Evolutionary conservation across 208 protist species (phyloP).

Genomic region (Acanthamoeba comandoni): DNA sequence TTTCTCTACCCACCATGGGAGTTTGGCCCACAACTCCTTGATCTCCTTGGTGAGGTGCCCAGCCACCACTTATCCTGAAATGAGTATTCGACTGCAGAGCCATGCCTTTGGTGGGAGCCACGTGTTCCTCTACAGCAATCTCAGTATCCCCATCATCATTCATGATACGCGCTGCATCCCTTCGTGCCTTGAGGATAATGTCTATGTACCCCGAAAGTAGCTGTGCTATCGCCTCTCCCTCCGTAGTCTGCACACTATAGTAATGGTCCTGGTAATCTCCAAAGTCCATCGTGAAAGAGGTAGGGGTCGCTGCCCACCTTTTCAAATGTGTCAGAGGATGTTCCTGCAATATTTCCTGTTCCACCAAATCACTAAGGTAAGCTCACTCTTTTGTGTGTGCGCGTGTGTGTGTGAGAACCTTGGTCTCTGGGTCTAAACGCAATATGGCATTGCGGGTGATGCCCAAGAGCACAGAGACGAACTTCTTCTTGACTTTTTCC

Average conservation of each 20-base stretch:
- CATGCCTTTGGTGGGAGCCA: not conserved
- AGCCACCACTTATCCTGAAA: too few relatives aligned
- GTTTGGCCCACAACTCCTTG: too few relatives aligned
- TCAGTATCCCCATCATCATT: conserved; percentile 41
- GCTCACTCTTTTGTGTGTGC: too few relatives aligned
- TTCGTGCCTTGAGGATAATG: conserved; percentile 83
- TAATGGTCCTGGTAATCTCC: conserved; percentile 87
- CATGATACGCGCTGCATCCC: conserved; percentile 49
- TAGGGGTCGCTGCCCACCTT: conserved; percentile 85
- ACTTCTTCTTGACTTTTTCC: conserved; percentile 83
- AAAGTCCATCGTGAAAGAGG: conserved; percentile 89
- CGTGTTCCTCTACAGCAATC: conserved; percentile 57
- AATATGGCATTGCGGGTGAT: conserved; percentile 87
- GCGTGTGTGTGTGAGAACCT: conserved; percentile 63
- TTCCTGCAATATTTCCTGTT: conserved; percentile 71
- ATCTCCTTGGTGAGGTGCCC: too few relatives aligned
- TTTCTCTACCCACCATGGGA: too few relatives aligned
- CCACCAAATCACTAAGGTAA: conserved; percentile 12
- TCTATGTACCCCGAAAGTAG: conserved; percentile 89
- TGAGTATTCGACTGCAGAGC: too few relatives aligned
- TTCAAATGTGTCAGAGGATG: conserved; percentile 86
- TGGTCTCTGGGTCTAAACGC: conserved; percentile 85
- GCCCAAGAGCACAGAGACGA: conserved; percentile 83
- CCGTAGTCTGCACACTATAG: conserved; percentile 79
- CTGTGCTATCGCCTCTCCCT: conserved; percentile 84